These are phyloP conservation scores for Ustilago crameri DNA, from an alignment of 1,284 basidiomycete species.

Conservation along the genomic window DNA sequence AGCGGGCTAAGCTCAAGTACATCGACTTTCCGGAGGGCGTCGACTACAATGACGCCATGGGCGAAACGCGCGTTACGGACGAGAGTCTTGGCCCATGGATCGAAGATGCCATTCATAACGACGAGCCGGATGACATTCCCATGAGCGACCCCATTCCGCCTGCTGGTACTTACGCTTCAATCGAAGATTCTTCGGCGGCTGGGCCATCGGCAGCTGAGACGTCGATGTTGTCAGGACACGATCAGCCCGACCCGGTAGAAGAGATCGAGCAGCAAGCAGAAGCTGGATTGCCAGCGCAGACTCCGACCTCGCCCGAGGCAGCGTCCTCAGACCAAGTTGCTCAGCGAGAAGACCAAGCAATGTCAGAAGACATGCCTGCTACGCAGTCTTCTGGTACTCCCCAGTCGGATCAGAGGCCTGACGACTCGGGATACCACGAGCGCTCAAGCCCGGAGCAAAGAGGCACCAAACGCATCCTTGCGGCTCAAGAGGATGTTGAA, in stretches of 20 bases:
- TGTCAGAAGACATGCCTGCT: neutral
- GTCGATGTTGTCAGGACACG: neutral
- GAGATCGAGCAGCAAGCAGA: neutral
- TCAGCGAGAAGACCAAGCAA: neutral
- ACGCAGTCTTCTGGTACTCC: neutral
- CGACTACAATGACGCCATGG: conserved; percentile 36
- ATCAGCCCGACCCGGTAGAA: neutral
- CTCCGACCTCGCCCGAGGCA: neutral
- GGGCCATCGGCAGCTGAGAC: neutral
- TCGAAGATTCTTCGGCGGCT: conserved; percentile 2
- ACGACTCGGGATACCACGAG: neutral
- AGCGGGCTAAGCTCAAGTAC: conserved; percentile 41
- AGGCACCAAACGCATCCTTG: neutral
- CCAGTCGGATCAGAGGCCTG: neutral
- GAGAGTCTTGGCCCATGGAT: conserved; percentile 47
- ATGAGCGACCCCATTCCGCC: conserved; percentile 28
- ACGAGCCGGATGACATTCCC: conserved; percentile 40
- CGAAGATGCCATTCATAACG: conserved; percentile 39
- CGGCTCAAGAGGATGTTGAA: neutral
- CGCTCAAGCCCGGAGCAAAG: neutral
- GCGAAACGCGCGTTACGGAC: conserved; percentile 34
- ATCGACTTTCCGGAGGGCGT: conserved; percentile 41
- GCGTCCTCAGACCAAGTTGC: neutral
- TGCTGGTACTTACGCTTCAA: conserved; percentile 4
- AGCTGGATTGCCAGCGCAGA: neutral